Conservation (phyloP, 176 grass and related monocot genomes). For the Elymus sibiricus region DNA sequence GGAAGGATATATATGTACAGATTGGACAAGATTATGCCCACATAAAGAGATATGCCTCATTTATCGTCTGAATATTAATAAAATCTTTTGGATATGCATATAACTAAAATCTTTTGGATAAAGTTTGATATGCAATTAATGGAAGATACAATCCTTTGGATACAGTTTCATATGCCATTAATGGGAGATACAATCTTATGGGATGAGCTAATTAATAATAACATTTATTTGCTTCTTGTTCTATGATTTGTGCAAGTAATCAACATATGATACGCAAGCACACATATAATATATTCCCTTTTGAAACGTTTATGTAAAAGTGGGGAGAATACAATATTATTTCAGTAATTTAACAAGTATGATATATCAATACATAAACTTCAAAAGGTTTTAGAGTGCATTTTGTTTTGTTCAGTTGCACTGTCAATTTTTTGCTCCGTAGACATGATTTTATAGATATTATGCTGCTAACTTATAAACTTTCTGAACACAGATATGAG, state of each 20-base stretch:
- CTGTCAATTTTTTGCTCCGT: background rate
- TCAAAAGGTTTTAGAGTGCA: background rate
- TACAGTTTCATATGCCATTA: background rate
- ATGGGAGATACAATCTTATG: background rate
- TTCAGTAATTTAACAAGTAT: background rate
- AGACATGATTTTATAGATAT: background rate
- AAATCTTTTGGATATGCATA: background rate
- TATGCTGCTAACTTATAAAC: background rate
- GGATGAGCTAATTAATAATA: background rate
- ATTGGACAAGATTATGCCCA: background rate
- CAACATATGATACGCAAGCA: background rate
- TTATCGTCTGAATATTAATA: background rate
- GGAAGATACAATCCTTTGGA: background rate
- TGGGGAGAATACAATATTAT: background rate
- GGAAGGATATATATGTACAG: background rate
- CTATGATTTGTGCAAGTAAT: background rate
- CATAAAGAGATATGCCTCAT: background rate
- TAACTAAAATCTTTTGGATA: background rate
- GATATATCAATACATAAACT: slow-evolving; percentile 1
- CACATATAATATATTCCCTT: background rate
- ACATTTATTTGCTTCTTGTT: background rate
- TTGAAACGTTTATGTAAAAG: background rate
- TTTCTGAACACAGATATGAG: background rate
- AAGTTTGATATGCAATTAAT: background rate
- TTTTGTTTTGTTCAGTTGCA: background rate